Evolutionary conservation across 768 basidiomycete genomes (phyloP), one percentile per base, ranked within the genome.

Genomic region (Collybia sp.): DNA sequence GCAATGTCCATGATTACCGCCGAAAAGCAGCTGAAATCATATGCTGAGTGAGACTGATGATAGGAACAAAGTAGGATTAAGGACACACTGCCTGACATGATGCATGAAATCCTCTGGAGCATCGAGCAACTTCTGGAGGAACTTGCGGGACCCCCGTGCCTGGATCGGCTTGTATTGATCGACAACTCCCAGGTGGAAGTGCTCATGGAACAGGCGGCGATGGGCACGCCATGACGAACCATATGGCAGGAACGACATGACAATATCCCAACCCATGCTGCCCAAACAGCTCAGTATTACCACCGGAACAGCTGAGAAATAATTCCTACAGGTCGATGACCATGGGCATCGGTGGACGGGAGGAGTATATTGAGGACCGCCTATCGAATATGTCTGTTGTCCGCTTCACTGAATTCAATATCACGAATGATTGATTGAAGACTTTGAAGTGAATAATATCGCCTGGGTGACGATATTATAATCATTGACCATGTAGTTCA

Each of bases 211-310:
- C 6, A 65, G 34, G 12, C 57, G 50, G 30, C 65, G 52, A 40
- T 64, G 58, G 12, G 42, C 31, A 31, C 63, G 55, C 69, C 68
- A 69, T 40, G 32, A 25, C 1, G 61, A 52, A 1, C 57, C 60
- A 30, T 68, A 63, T 15, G 50, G 53, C 52, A 63, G 60, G 4
- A 68, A 30, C 1, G 42, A 58, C 5, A 59, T 19, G 45, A 57
- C 60, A 42, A 62, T 65, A 18, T 61, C 53, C 64, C 58, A 69
- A 6, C 61, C 65, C 57, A 62, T 61, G 13, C 67, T 70, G 42
- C 13, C 35, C 13, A 18, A 13, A 18, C 3, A 13, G n/a, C n/a
- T 37, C 10, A 4, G 10, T 4, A 6, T 4, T 37, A 18, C 10
- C 8, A 25, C 25, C 25, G 25, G 25, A 25, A 25, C 8, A 4